Evolutionary conservation across 371 early-diverging fungal genomes (phyloP), one percentile per base, ranked within the genome.

Genomic region (Mortierella sp.): DNA sequence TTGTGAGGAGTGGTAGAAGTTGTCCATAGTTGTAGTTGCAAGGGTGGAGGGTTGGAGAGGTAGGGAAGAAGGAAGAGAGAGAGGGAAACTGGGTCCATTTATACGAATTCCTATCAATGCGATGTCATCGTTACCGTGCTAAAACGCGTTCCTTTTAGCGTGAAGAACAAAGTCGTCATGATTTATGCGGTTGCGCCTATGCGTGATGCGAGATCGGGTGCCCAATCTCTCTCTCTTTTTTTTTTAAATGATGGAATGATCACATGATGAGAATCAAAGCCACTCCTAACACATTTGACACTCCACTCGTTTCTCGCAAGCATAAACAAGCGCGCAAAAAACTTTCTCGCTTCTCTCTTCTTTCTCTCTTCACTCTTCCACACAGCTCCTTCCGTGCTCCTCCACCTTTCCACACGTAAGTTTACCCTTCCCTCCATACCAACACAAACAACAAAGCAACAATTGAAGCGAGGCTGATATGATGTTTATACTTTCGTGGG

Each of bases 401-500:
- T 49, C 38, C 51, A 56, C 58, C 70, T 44, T 41, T 43, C 12
- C 12, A 60, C 29, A 35, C 44, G 73, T 72, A 63, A 75, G 76
- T 80, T 27, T 35, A 0, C 44, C 12, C 54, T 44, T 27, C 48
- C 21, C 11, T 8, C 10, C 29, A 27, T 54, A 24, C 5, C 24
- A 35, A 27, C 51, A 55, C 58, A n/a, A 58, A 27, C 58, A 29
- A 58, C 27, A 11, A 58, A 63, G 14, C 35, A 38, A 63, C 32
- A 60, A 58, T 12, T 51, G 18, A 38, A n/a, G 27, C 18, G 60
- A 18, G 75, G 54, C 75, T 72, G 82, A 82, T 83, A 84, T 84
- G 84, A 84, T 81, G 84, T 48, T 76, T 84, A 58, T 84, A 81
- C 84, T 65, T 84, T 84, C 84, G 81, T 84, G 84, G 84, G 84